Evolutionary conservation across 371 early-diverging fungal genomes (phyloP), one percentile per base, ranked within the genome.

Genomic region (Entomophthora muscae): DNA sequence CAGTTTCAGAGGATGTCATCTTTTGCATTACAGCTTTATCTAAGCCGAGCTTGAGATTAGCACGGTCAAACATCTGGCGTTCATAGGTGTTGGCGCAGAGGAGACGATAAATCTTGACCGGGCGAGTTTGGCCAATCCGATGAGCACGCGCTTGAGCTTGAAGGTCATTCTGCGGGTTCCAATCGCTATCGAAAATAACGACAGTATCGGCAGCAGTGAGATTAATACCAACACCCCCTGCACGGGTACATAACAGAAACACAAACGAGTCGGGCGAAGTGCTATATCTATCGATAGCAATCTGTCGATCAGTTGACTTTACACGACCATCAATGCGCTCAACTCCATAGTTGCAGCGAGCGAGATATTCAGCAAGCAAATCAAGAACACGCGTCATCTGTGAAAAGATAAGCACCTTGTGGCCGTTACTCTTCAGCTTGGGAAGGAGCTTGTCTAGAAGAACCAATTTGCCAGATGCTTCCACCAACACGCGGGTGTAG

Each of bases 301-400:
- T 79, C 77, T 85, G 91, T 63, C 85, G 85, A 71, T 82, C 87
- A 73, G 88, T 95, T 54, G 82, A 88, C 65, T 78, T 85, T 30
- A 87, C 94, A 52, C 79, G 83, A 66, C 87, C 96, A 76, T 93
- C 93, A 51, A 93, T 70, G 22, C 93, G 89, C 69, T 85, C 74
- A 68, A 93, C 95, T 17, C 86, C 82, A 72, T 88, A 84, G 0
- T 86, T 89, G 64, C 89, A 86, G 65, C 86, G 85, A 56, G 85
- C 84, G 64, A 96, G 73, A 78, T 92, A 99, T 66, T 93, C 92
- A 69, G 93, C 95, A 65, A 98, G 78, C 30, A 99, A 88, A 70
- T 95, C 91, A 76, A 99, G 78, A 51, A 98, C 88, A 52, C 84
- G 80, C 3, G 99, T 98, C 99, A 99, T 99, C 73, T 99, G 99